Evolutionary conservation across 2,329 filamentous ascomycete species (phyloP).

Genomic region (Sarocladium brachiariae): DNA sequence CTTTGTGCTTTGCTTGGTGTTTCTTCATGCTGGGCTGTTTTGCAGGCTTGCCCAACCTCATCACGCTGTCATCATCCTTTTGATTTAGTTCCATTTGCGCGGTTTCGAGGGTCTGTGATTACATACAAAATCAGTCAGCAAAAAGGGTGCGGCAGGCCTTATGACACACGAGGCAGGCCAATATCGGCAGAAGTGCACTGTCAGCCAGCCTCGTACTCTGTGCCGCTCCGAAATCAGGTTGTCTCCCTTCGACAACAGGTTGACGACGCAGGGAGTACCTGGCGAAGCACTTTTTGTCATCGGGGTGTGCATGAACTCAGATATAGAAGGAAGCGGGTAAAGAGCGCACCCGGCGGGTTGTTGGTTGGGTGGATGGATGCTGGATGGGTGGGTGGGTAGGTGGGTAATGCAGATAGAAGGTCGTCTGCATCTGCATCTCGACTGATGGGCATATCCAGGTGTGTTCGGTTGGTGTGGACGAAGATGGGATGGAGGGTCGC

Average conservation of each 20-base stretch:
- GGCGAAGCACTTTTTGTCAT: neutral
- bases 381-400: neutral
- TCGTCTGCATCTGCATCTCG: neutral
- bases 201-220: slow-evolving; percentile 1
- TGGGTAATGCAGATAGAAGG: neutral
- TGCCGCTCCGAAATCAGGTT: neutral
- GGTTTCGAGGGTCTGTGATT: neutral
- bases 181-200: neutral
- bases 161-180: neutral
- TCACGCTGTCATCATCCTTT: too few relatives aligned
- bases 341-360: too few relatives aligned
- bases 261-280: neutral
- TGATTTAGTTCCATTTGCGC: too few relatives aligned
- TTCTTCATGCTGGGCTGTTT: too few relatives aligned
- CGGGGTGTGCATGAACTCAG: slow-evolving; percentile 6
- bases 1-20: too few relatives aligned
- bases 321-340: slow-evolving; percentile 6
- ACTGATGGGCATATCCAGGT: neutral
- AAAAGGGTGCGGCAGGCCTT: neutral
- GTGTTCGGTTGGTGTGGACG: neutral
- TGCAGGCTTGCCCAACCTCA: too few relatives aligned
- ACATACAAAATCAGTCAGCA: neutral
- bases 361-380: neutral
- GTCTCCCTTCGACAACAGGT: neutral
- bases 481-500: neutral